Evolutionary conservation across 2,329 filamentous ascomycete genomes (phyloP).

Genomic region (Ilyonectria robusta): DNA sequence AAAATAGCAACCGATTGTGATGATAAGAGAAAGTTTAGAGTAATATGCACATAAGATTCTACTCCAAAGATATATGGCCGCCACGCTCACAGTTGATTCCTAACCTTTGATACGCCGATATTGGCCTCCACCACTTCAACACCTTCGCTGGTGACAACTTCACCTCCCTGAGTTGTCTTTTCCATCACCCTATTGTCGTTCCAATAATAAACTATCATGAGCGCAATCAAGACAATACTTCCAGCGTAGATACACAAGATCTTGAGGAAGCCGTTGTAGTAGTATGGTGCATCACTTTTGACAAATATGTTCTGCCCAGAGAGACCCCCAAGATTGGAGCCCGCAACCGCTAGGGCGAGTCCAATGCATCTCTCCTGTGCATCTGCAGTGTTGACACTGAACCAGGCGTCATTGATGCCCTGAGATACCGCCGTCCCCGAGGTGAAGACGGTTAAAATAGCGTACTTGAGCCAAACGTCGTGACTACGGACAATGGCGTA

Average conservation of each 20-base stretch:
- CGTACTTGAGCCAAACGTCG: slow-evolving; percentile 23
- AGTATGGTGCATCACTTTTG: slow-evolving; percentile 11
- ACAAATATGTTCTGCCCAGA: slow-evolving; percentile 28
- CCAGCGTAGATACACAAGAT: slow-evolving; percentile 14
- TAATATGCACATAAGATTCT: not conserved
- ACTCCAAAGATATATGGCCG: no score
- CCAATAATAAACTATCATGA: slow-evolving; percentile 13
- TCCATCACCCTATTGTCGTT: slow-evolving; percentile 1
- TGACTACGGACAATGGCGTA: slow-evolving; percentile 9
- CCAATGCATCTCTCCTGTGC: slow-evolving; percentile 22
- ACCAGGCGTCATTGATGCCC: slow-evolving; percentile 28
- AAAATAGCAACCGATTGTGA: not conserved
- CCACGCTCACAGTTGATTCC: not conserved
- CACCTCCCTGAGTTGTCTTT: not conserved
- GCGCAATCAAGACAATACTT: not conserved
- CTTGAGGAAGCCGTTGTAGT: slow-evolving; percentile 12
- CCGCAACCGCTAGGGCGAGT: slow-evolving; percentile 18
- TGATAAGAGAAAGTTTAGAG: not conserved
- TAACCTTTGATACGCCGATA: not conserved
- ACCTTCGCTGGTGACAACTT: not conserved
- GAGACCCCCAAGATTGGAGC: slow-evolving; percentile 21
- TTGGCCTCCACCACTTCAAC: not conserved
- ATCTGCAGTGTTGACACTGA: slow-evolving; percentile 23
- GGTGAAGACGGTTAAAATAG: slow-evolving; percentile 12
- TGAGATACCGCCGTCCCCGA: slow-evolving; percentile 24